Evolutionary conservation across 2,329 filamentous ascomycete species (phyloP).

Genomic region (Fusarium sp.): DNA sequence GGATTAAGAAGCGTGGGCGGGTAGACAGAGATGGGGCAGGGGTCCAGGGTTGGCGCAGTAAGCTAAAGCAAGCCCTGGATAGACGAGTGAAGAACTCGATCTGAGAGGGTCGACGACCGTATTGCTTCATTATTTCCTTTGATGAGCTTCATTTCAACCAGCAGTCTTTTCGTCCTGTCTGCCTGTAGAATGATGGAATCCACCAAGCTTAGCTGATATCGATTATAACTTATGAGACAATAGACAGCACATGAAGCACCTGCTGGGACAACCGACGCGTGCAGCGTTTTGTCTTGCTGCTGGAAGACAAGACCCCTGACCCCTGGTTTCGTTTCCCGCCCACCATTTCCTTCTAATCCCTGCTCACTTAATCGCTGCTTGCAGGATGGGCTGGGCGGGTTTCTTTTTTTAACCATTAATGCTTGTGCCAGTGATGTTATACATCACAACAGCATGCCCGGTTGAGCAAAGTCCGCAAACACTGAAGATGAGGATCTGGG

Average conservation of each 20-base stretch:
- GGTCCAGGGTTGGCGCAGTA: conserved; percentile 16
- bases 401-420: conserved; percentile 36
- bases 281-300: conserved; percentile 24
- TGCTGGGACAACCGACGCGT: conserved; percentile 36
- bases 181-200: neutral
- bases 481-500: conserved; percentile 18
- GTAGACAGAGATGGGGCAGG: conserved; percentile 24
- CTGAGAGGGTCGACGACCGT: conserved; percentile 9
- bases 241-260: conserved; percentile 33
- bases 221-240: conserved; percentile 20
- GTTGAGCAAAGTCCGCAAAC: conserved; percentile 7
- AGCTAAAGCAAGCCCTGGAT: conserved; percentile 24
- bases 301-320: conserved; percentile 20
- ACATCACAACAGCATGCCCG: conserved; percentile 13
- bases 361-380: conserved; percentile 17
- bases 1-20: conserved; percentile 24
- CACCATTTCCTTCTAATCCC: conserved; percentile 20
- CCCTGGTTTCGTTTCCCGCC: conserved; percentile 24
- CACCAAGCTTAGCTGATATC: neutral
- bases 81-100: conserved; percentile 20
- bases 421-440: conserved; percentile 12
- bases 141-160: conserved; percentile 7
- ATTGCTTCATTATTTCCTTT: conserved; percentile 9
- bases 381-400: conserved; percentile 1
- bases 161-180: neutral